Evolutionary conservation across 495 filamentous ascomycete genomes (phyloP), one percentile per base, ranked within the genome.

Genomic region (Coniosporium apollinis): DNA sequence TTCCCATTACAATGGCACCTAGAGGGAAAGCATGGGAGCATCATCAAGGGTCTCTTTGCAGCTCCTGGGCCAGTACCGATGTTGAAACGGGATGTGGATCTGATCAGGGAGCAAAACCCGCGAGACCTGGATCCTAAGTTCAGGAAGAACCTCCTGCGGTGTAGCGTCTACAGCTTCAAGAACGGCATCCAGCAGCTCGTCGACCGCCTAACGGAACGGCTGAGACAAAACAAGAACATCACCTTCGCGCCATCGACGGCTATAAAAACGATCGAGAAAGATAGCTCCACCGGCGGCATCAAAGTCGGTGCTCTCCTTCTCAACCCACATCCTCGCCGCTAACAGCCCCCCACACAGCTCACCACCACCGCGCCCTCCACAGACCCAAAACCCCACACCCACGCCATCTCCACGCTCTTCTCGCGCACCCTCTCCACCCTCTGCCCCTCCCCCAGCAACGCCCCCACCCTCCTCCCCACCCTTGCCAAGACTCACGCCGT

Each of bases 371-470:
- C 22, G 62, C 62, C 39, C 58, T 34, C 48, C 46, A 33, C 53
- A 54, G 15, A 18, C 39, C 11, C 25, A 34, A 1, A 22, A 50
- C 11, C 13, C 29, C 22, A 30, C 28, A 33, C 41, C 43, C 76
- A 73, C 52, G 70, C 77, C 28, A 73, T 94, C 29, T 76, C 79
- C 7, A 81, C 86, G 9, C 49, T 86, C 33, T 65, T 72, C 25
- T 65, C 65, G 37, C 51, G 51, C 16, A 51, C 57, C 1, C 61
- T 79, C 26, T 51, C 59, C 28, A 30, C 33, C 8, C 34, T 72
- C 10, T 55, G 68, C 6, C 42, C 19, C 25, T 46, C 9, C 14
- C 11, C 19, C 33, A 26, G n/a, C n/a, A 39, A 47, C 39, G 32
- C 37, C 14, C 14, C 43, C 38, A 34, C 55, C 1, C 53, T 57